Conservation (phyloP, 2,329 filamentous ascomycete species). For the Aspergillus sojae region DNA sequence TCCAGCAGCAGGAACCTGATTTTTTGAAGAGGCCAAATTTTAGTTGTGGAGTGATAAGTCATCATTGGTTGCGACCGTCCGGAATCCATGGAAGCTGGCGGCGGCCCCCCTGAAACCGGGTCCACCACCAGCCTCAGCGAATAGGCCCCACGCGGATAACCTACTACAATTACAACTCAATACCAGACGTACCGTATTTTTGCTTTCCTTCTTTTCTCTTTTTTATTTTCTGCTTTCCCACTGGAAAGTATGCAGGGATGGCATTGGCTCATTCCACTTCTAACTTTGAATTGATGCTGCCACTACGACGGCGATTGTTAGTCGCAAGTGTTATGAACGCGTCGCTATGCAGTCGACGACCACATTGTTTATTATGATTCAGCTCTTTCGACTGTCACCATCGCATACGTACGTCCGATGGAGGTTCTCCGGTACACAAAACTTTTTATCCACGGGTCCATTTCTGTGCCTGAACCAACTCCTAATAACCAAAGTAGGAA, state of each 20-base stretch:
- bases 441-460: constrained; percentile 5
- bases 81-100: constrained; percentile 19
- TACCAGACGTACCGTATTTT: background rate
- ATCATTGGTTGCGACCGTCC: constrained; percentile 2
- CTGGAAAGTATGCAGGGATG: constrained; percentile 33
- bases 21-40: background rate
- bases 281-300: constrained; percentile 11
- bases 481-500: background rate
- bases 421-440: background rate
- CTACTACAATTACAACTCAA: background rate
- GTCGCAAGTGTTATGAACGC: constrained; percentile 20
- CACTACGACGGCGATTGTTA: constrained; percentile 10
- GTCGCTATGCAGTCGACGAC: constrained; percentile 15
- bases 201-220: background rate
- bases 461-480: background rate
- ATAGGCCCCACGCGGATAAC: constrained; percentile 5
- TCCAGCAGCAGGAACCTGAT: background rate
- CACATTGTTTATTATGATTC: constrained; percentile 14
- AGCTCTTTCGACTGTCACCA: background rate
- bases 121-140: constrained; percentile 22
- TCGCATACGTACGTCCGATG: background rate
- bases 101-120: constrained; percentile 32
- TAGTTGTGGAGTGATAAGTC: background rate
- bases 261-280: constrained; percentile 21
- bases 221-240: background rate